Conservation (phyloP, 2,329 filamentous ascomycete species). For the Elsinoe batatas region DNA sequence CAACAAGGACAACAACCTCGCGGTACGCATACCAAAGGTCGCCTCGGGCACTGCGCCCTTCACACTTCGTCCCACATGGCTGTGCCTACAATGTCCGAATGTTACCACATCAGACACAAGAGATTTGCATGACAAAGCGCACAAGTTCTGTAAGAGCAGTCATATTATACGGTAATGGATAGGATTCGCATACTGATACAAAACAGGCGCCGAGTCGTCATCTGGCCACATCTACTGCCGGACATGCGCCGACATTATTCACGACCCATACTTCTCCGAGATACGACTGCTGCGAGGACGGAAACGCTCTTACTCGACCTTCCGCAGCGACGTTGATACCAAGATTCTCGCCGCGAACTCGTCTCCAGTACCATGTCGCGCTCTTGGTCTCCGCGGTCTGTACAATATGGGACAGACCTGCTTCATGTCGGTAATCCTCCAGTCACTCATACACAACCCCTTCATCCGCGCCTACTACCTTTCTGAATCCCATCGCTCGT, state of each 20-base stretch:
- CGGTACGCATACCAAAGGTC: slow-evolving; percentile 57
- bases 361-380: slow-evolving; percentile 68
- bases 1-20: slow-evolving; percentile 56
- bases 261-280: slow-evolving; percentile 70
- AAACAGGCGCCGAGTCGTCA: slow-evolving; percentile 63
- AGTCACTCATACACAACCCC: slow-evolving; percentile 88
- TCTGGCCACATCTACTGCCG: slow-evolving; percentile 69
- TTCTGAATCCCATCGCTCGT: slow-evolving; percentile 73
- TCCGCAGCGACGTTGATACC: slow-evolving; percentile 55
- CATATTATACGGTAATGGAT: neutral
- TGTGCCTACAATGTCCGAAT: slow-evolving; percentile 63
- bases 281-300: slow-evolving; percentile 60
- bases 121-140: slow-evolving; percentile 58
- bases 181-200: neutral
- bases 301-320: slow-evolving; percentile 51
- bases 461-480: slow-evolving; percentile 87
- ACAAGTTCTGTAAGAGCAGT: slow-evolving; percentile 56
- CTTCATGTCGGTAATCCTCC: slow-evolving; percentile 93
- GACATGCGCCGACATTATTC: slow-evolving; percentile 72
- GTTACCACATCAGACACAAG: slow-evolving; percentile 59
- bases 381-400: slow-evolving; percentile 78
- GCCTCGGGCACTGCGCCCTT: slow-evolving; percentile 18
- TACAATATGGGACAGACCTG: slow-evolving; percentile 98
- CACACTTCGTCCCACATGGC: slow-evolving; percentile 37
- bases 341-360: slow-evolving; percentile 73